These are phyloP conservation scores for Neurospora terricola DNA, from an alignment of 495 filamentous ascomycete genomes.

Conservation along the genomic window DNA sequence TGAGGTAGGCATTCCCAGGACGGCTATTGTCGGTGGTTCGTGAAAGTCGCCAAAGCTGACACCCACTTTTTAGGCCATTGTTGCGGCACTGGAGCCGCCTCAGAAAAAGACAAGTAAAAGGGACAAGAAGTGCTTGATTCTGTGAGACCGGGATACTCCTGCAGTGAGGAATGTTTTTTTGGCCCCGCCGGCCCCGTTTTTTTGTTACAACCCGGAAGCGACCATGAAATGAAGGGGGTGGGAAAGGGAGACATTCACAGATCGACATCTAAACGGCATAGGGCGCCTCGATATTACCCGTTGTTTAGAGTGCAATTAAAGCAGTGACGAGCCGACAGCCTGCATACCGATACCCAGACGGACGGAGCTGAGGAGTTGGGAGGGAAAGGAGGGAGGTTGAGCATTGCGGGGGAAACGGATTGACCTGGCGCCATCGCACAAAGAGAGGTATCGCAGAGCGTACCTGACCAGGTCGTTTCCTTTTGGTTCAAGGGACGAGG, in stretches of 20 bases:
- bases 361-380: slow-evolving; percentile 5
- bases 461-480: slow-evolving; percentile 5
- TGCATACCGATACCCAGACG: background rate
- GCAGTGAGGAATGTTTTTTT: slow-evolving; percentile 4
- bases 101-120: slow-evolving; percentile 50
- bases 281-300: background rate
- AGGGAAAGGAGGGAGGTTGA: slow-evolving; percentile 8
- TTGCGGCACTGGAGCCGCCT: slow-evolving; percentile 81
- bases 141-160: slow-evolving; percentile 24
- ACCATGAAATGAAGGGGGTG: background rate
- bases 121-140: slow-evolving; percentile 39
- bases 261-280: slow-evolving; percentile 1
- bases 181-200: background rate
- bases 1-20: slow-evolving; percentile 55
- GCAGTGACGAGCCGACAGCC: slow-evolving; percentile 7
- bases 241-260: slow-evolving; percentile 7
- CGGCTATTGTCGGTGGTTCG: background rate
- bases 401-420: background rate
- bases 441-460: background rate
- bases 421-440: background rate
- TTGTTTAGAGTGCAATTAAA: slow-evolving; percentile 33
- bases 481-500: background rate
- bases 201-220: background rate
- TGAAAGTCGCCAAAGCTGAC: background rate
- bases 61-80: slow-evolving; percentile 56